Percentiles rank a stretch among this genome's conserved stretches.
Evolutionary conservation across 2,329 filamentous ascomycete species (phyloP).

Genomic region (Fusarium nanum): DNA sequence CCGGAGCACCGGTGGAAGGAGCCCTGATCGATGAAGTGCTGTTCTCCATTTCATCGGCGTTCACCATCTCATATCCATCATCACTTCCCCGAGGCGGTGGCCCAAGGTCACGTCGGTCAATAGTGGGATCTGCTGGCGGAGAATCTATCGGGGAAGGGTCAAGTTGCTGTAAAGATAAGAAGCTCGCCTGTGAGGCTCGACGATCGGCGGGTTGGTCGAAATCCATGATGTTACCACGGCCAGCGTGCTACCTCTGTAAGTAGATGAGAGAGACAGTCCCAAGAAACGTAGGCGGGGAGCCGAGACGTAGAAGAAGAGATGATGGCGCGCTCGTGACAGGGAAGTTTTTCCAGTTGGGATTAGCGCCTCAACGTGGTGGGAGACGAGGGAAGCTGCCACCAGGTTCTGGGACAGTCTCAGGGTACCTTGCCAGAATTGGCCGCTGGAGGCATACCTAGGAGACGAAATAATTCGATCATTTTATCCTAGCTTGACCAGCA

Average conservation of each 20-base stretch:
- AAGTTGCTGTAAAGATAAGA: slow-evolving; percentile 77
- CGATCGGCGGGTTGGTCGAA: slow-evolving; percentile 35
- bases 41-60: slow-evolving; percentile 48
- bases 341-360: slow-evolving; percentile 41
- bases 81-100: slow-evolving; percentile 40
- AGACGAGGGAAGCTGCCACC: slow-evolving; percentile 21
- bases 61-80: slow-evolving; percentile 47
- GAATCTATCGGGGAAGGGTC: slow-evolving; percentile 83
- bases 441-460: too few relatives aligned
- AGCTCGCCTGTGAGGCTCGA: slow-evolving; percentile 47
- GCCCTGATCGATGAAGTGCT: slow-evolving; percentile 51
- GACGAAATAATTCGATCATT: too few relatives aligned
- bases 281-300: slow-evolving; percentile 35
- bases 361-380: slow-evolving; percentile 45
- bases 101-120: slow-evolving; percentile 57
- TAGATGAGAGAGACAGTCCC: slow-evolving; percentile 3
- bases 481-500: too few relatives aligned
- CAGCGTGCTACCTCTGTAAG: slow-evolving; percentile 7
- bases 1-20: slow-evolving; percentile 60
- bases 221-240: slow-evolving; percentile 42
- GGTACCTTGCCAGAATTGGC: too few relatives aligned
- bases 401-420: slow-evolving; percentile 32
- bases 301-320: slow-evolving; percentile 22
- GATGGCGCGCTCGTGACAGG: slow-evolving; percentile 31
- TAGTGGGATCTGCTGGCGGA: slow-evolving; percentile 58